A percentile compares a stretch with the other conserved stretches of the same genome.
phyloP scores from a whole-genome alignment of 1,139 yeast genomes.

The Starmera stellimalicola region DNA sequence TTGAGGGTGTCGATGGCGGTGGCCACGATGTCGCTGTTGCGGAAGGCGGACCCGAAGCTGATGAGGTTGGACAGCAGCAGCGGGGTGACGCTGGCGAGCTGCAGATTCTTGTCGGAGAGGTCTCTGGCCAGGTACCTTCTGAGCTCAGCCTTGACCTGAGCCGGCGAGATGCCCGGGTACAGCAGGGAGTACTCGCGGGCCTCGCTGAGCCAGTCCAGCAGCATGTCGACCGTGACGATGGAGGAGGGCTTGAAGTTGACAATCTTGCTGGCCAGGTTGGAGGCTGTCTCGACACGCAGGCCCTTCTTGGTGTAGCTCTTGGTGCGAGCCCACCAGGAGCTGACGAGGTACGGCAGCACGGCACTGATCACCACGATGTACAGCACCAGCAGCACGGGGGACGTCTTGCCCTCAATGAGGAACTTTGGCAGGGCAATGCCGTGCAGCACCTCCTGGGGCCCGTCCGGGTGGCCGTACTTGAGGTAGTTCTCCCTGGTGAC shows the following conservation, averaged over 20 bases:
- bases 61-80: slow-evolving; percentile 61
- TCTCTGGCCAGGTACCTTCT: slow-evolving; percentile 50
- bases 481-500: slow-evolving; percentile 71
- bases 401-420: slow-evolving; percentile 76
- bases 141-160: slow-evolving; percentile 42
- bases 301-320: slow-evolving; percentile 79
- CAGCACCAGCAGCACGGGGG: slow-evolving; percentile 52
- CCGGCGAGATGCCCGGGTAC: slow-evolving; percentile 34
- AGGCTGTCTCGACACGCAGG: slow-evolving; percentile 75
- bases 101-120: slow-evolving; percentile 29
- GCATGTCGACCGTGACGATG: slow-evolving; percentile 44
- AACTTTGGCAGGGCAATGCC: slow-evolving; percentile 95
- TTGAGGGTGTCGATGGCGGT: slow-evolving; percentile 62
- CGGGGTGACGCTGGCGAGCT: slow-evolving; percentile 58
- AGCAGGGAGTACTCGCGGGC: slow-evolving; percentile 52
- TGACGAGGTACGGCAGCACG: slow-evolving; percentile 71
- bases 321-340: slow-evolving; percentile 83
- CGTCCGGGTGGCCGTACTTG: slow-evolving; percentile 95
- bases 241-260: slow-evolving; percentile 74
- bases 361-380: slow-evolving; percentile 72
- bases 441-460: slow-evolving; percentile 89
- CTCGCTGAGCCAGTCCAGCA: slow-evolving; percentile 53
- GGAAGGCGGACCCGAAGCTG: slow-evolving; percentile 75
- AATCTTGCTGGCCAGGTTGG: slow-evolving; percentile 51
- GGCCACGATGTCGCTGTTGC: slow-evolving; percentile 56